Evolutionary conservation across 345 rosid species (phyloP), one percentile per base, ranked within the genome.

Genomic region (Mercurialis annua): DNA sequence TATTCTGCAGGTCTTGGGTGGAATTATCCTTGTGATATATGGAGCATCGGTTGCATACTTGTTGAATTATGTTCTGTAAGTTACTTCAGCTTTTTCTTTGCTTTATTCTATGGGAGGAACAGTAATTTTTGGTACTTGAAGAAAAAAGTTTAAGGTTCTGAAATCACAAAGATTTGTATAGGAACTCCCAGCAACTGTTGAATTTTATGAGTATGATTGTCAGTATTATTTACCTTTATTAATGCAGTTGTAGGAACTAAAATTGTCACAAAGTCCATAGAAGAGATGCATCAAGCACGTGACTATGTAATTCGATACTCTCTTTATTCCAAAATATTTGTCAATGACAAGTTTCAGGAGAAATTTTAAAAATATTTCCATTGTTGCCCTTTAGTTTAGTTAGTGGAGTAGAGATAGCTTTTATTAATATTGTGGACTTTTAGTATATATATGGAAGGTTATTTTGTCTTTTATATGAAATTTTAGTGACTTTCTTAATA

Each of bases 1-100:
- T 52, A 59, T 62, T 64, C 40, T 43, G 49, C 77, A 89, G 96
- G 96, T 49, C 74, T 89, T 64, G 92, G 96, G 73, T 89, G 92
- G 96, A 87, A 87, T 62, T 87, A 87, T 81, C 85, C 96, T 40
- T 89, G 92, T 77, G 92, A 89, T 70, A 63, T 89, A 67, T 89
- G 90, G 92, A 89, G 92, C 69, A 81, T 86, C 6, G 96, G 92
- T 64, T 89, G 96, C 81, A 89, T 89, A 75, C 85, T 89, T 65
- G 84, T 85, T 66, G 92, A 89, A 81, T 79, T 89, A 68, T 86
- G 96, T 79, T 86, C 92, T 52, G 96, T 86, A 78, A 76, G 92
- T 77, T 56, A 34, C 55, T 47, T 44, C 40, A 55, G 53, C 18
- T 24, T 48, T 2, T 46, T 27, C n/a, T 31, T 33, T 24, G 38